Conservation (phyloP, 345 rosid species). For the Noccaea caerulescens region DNA sequence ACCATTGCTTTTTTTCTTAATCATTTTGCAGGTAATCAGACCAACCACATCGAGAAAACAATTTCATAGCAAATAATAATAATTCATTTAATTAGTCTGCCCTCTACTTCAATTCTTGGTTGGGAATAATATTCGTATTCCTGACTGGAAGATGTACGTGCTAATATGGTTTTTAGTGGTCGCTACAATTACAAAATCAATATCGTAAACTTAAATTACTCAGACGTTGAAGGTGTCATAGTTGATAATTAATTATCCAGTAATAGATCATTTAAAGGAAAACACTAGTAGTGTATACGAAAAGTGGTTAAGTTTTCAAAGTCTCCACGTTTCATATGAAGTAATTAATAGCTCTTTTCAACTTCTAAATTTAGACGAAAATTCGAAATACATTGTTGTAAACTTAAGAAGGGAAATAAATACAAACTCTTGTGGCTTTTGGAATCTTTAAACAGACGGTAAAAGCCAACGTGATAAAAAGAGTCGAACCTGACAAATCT, state of each 20-base stretch:
- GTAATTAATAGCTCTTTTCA: conserved; percentile 18
- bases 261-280: background rate
- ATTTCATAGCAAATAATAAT: conserved; percentile 3
- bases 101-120: too few species aligned
- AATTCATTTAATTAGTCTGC: too few species aligned
- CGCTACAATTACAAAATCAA: too few species aligned
- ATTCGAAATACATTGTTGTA: background rate
- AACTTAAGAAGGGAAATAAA: conserved; percentile 11
- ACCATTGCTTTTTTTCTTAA: conserved; percentile 25
- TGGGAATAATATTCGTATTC: background rate
- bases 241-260: background rate
- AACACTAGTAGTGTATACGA: background rate
- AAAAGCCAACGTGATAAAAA: conserved; percentile 21
- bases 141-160: too few species aligned
- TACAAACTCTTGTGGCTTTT: conserved; percentile 18
- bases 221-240: background rate
- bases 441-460: conserved; percentile 30
- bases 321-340: conserved; percentile 4
- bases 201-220: too few species aligned
- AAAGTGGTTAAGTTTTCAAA: conserved; percentile 12
- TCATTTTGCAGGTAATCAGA: conserved; percentile 18
- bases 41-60: conserved; percentile 28
- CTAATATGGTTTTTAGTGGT: too few species aligned
- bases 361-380: conserved; percentile 21
- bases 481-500: conserved; percentile 19